Percentiles rank a stretch among this genome's conserved stretches.
phyloP scores from a whole-genome alignment of 805 yeast genomes.

The Blastobotrys muscicola region DNA sequence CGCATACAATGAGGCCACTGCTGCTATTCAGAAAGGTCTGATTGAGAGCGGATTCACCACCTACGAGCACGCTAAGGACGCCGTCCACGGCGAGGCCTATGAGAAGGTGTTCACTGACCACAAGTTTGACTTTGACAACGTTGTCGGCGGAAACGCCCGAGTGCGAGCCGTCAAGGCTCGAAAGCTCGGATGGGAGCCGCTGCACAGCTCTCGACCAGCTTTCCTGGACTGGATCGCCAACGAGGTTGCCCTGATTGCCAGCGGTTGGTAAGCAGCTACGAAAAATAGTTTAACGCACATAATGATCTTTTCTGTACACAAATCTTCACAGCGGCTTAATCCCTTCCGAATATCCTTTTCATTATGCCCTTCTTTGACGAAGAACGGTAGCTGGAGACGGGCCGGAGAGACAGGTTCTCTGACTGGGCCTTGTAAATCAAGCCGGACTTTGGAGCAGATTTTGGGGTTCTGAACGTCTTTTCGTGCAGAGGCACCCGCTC shows the following conservation, averaged over 20 bases:
- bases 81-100: conserved; percentile 35
- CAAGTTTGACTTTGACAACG: conserved; percentile 51
- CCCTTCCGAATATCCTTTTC: no score
- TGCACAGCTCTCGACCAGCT: conserved; percentile 10
- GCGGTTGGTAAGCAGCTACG: background rate
- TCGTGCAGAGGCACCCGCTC: no score
- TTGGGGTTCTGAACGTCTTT: no score
- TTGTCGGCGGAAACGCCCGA: conserved; percentile 37
- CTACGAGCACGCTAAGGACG: conserved; percentile 34
- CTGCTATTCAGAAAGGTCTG: conserved; percentile 10
- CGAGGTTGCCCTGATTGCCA: background rate
- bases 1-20: conserved; percentile 7
- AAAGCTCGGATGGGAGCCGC: conserved; percentile 31
- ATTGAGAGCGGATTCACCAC: conserved; percentile 7
- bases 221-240: conserved; percentile 5
- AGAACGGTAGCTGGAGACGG: no score
- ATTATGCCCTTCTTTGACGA: no score
- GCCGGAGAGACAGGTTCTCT: no score
- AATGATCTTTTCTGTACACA: no score
- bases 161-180: conserved; percentile 37
- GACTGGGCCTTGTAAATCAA: no score
- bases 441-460: no score
- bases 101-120: conserved; percentile 48
- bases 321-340: no score
- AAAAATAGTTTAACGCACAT: background rate